Base-by-base conservation (phyloP, 164 flowering plant species). In the Liriodendron chinense region DNA sequence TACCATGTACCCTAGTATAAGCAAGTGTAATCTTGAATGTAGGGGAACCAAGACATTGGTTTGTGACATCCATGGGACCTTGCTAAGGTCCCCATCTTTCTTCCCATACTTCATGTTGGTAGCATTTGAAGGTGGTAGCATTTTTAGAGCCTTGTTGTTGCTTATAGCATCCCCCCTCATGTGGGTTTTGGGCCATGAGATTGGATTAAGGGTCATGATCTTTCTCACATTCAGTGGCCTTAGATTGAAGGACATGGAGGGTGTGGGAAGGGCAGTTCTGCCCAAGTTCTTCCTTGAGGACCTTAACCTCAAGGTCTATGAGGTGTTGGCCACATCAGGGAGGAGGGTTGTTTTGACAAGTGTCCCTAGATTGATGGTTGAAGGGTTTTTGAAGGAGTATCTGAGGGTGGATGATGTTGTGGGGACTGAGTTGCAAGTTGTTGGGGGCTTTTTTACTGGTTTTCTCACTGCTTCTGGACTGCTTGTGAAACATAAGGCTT, bases 201-300 rank as follows among this genome's bases (percentile, higher is more conserved):
- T 80, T 7, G 74, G 80, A 47, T 68, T 94, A 16, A 85, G 80
- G 76, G 77, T 85, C 71, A 89, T 92, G 96, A 85, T 89, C 9
- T 90, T 94, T 80, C 74, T 92, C 0, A 69, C 94, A 26, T 94
- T 92, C 77, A 84, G 87, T 82, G 97, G 98, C 81, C 88, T 94
- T 8, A 87, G 75, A 63, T 1, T 75, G 49, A 86, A 86, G 75
- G 85, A 83, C 70, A 81, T 93, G 83, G 86, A 87, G 22, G 83
- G 75, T 72, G 94, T 89, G 25, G 78, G 83, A 6, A 87, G 92
- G 65, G 87, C 97, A 9, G 96, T 94, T 69, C 74, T 92, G 80
- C 97, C 97, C 8, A 94, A 94, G 88, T 94, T 93, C 59, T 93
- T 82, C 64, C 85, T 93, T 13, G 97, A 93, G 75, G 85, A 89